Conservation (phyloP, 2,329 filamentous ascomycete genomes). For the Scedosporium dehoogii region DNA sequence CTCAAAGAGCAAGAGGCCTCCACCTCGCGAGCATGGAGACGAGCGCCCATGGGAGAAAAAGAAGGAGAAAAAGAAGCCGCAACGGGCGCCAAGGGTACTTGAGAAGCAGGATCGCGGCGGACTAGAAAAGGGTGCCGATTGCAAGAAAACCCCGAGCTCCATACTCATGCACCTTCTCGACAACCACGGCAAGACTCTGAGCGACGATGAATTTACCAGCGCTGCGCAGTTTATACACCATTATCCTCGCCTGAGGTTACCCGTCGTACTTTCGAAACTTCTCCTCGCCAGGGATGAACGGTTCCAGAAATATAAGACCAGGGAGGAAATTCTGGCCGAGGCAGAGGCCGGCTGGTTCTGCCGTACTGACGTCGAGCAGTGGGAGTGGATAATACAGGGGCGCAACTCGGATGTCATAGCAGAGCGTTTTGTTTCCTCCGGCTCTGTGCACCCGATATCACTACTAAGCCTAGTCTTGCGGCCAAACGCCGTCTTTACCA, state of each 20-base stretch:
- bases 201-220: background rate
- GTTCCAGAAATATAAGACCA: background rate
- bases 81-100: background rate
- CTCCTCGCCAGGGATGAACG: slow-evolving; percentile 1
- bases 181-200: background rate
- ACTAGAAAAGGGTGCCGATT: background rate
- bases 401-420: slow-evolving; percentile 2
- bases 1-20: background rate
- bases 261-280: background rate
- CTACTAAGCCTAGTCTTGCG: background rate
- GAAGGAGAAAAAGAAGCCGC: no score
- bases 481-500: background rate
- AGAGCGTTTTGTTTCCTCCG: background rate
- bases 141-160: background rate
- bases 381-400: background rate
- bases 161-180: background rate
- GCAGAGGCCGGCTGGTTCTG: background rate
- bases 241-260: background rate
- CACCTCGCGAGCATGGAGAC: background rate
- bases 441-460: background rate
- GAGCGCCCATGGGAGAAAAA: background rate
- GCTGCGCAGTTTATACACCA: background rate
- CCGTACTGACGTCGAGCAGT: background rate
- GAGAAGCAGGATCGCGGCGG: background rate
- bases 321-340: background rate